A percentile compares a stretch with the other conserved stretches of the same genome.
Evolutionary conservation across 2,329 filamentous ascomycete species (phyloP).

Genomic region (Cladosporium cucumerinum): DNA sequence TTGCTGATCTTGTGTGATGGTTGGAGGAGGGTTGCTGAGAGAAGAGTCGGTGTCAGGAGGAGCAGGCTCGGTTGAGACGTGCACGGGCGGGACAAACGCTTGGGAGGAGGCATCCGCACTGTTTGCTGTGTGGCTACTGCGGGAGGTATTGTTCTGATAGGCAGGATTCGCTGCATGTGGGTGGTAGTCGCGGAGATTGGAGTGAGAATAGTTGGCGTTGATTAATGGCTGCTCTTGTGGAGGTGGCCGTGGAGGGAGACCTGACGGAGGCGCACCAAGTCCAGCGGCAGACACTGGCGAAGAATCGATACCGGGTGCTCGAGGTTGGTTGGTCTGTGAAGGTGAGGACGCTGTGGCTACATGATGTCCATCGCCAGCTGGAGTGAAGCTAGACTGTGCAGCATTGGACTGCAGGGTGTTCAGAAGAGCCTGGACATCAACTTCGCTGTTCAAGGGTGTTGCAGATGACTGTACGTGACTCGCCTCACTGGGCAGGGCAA

Average conservation of each 20-base stretch:
- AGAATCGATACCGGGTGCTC: slow-evolving; percentile 30
- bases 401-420: slow-evolving; percentile 37
- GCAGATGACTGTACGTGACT: slow-evolving; percentile 4
- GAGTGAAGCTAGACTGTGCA: not conserved
- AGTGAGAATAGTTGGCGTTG: slow-evolving; percentile 47
- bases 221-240: slow-evolving; percentile 49
- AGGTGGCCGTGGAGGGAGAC: slow-evolving; percentile 48
- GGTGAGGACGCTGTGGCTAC: slow-evolving; percentile 28
- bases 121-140: not conserved
- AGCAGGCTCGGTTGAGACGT: slow-evolving; percentile 5
- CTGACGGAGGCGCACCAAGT: slow-evolving; percentile 35
- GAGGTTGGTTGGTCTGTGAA: slow-evolving; percentile 28
- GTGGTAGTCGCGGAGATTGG: slow-evolving; percentile 50
- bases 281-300: slow-evolving; percentile 33
- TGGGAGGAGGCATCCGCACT: slow-evolving; percentile 20
- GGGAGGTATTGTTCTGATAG: slow-evolving; percentile 25
- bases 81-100: slow-evolving; percentile 22
- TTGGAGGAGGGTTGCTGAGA: not conserved
- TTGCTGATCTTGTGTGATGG: slow-evolving; percentile 13
- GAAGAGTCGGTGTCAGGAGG: not conserved
- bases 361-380: slow-evolving; percentile 35
- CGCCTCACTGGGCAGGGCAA: not conserved
- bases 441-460: slow-evolving; percentile 30
- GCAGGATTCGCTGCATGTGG: slow-evolving; percentile 43
- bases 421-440: slow-evolving; percentile 48